Base-by-base conservation (phyloP, 2,329 filamentous ascomycete genomes). In the Xylariales sp. region DNA sequence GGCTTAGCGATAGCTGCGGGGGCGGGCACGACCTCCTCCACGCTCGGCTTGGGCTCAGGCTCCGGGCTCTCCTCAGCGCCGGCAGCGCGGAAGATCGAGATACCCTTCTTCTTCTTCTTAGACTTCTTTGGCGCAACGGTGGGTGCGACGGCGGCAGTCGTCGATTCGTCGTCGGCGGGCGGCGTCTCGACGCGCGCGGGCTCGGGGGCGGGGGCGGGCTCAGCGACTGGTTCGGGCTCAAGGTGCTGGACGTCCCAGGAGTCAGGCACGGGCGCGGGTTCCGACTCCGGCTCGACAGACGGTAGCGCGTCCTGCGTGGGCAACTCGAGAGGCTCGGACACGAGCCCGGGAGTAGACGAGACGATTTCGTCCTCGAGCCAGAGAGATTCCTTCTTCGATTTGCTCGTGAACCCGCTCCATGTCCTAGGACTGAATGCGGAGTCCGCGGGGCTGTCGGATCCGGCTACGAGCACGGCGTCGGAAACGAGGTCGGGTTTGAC, bases 61-160 rank as follows among this genome's bases (percentile, higher is more conserved):
- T 55, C 50, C 0, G 41, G 23, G n/a, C 8, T 14, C 3, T 43
- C 43, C 1, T 45, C 54, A 16, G 32, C 54, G 2, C 36, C 54
- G 16, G 32, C 54, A 1, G 49, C 5, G 9, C 60, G 43, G 50
- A 67, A 67, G n/a, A 67, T 10, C 12, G 60, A 67, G 6, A 67
- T 18, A n/a, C 41, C 39, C 50, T 56, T 56, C 53, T 58, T 58
- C 45, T 46, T 53, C 30, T 46, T 64, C 10, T 8, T 39, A 3
- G 34, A 5, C 54, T 54, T 55, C 23, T 30, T 46, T 14, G 53
- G n/a, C 6, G 5, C 7, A 1, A 5, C 28, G n/a, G 18, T 23
- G 23, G 23, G 46, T 28, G 41, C 41, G 10, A 8, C 16, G 23
- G 23, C 45, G 45, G 45, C 45, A n/a, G 45, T n/a, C 3, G 14